Evolutionary conservation across 768 basidiomycete genomes (phyloP), one percentile per base, ranked within the genome.

Genomic region (Auricularia heimuer): DNA sequence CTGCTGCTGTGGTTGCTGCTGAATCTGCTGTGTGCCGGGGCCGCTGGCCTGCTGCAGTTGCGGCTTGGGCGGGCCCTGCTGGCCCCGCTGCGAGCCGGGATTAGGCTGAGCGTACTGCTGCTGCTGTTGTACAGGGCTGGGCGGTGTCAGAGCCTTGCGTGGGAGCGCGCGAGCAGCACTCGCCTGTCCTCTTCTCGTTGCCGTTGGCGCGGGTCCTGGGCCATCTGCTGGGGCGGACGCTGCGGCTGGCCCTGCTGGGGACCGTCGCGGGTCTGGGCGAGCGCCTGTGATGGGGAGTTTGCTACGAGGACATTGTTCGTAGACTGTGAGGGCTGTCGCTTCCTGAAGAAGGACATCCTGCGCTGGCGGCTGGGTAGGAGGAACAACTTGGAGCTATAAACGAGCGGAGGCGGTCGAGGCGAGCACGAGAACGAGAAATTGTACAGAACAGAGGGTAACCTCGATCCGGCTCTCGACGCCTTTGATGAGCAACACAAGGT

Each of bases 331-430:
- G 71, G 73, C 37, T 70, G 70, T 63, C 44, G 62, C 61, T 65
- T 83, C 54, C 85, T 88, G 84, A 93, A 93, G 89, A 92, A 93
- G 82, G 90, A 91, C 91, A 93, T 93, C 85, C 87, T 87, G 75
- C 86, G 79, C 68, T 83, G 72, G 76, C 83, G 82, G 74, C 74
- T 73, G 69, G 80, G 78, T 74, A 87, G 76, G 75, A 88, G 75
- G 73, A 83, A 88, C 84, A 85, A 81, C 82, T 87, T 88, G 84
- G 83, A 16, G 47, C 16, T 34, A 34, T 61, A 61, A 61, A 61
- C 58, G 58, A 34, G 58, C 29, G 58, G 58, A 56, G 54, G 54
- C n/a, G n/a, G 54, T 56, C 36, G 58, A 24, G 33, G 29, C 18
- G 33, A 34, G 58, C 21, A 16, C 56, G 58, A 51, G 18, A 18